Conservation (phyloP, 768 basidiomycete species). For the Boletellus ananiceps region DNA sequence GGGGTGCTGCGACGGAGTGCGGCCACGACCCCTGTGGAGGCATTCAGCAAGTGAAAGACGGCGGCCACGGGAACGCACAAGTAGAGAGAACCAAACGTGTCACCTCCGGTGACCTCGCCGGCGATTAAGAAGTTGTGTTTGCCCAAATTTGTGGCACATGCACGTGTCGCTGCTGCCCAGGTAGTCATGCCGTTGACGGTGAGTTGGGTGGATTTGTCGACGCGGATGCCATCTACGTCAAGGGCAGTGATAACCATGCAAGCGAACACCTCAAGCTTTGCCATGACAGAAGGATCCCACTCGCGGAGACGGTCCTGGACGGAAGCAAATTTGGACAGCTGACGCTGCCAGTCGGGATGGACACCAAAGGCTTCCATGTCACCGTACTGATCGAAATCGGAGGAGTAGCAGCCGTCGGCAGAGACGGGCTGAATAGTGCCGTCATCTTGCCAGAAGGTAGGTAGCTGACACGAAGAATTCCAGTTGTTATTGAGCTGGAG, state of each 20-base stretch:
- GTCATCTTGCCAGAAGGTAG: slow-evolving; percentile 76
- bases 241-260: slow-evolving; percentile 86
- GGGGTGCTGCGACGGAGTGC: slow-evolving; percentile 69
- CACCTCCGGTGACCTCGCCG: slow-evolving; percentile 93
- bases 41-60: neutral
- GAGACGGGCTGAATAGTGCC: slow-evolving; percentile 52
- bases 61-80: slow-evolving; percentile 44
- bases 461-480: slow-evolving; percentile 71
- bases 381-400: slow-evolving; percentile 93
- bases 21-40: slow-evolving; percentile 71
- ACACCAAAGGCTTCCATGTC: slow-evolving; percentile 99
- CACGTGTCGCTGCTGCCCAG: slow-evolving; percentile 71
- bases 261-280: slow-evolving; percentile 70
- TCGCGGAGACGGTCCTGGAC: slow-evolving; percentile 95
- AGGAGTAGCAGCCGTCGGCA: slow-evolving; percentile 65
- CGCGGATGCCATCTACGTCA: slow-evolving; percentile 90
- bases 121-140: slow-evolving; percentile 90
- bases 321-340: slow-evolving; percentile 91
- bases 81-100: slow-evolving; percentile 85
- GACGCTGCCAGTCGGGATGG: slow-evolving; percentile 90
- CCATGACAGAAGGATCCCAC: slow-evolving; percentile 79
- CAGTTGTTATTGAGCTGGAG: slow-evolving; percentile 59
- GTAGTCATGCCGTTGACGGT: slow-evolving; percentile 73
- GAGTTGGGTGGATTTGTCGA: slow-evolving; percentile 92
- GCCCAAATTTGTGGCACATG: slow-evolving; percentile 64